Percentiles rank a stretch among this genome's conserved stretches.
phyloP scores from a whole-genome alignment of 179 eudicot species.

The Patellifolia procumbens region DNA sequence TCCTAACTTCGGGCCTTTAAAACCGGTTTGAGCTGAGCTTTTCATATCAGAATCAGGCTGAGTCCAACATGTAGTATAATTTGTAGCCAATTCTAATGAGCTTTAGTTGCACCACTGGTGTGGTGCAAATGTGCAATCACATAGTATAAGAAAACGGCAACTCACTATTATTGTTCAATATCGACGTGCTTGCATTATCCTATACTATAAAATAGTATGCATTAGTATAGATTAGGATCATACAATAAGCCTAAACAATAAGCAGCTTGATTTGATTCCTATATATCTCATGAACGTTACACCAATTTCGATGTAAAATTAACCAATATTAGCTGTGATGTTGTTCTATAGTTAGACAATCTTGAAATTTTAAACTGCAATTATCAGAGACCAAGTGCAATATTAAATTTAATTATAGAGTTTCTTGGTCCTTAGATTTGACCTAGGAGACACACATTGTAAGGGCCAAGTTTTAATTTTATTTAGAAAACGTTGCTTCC shows the following conservation, averaged over 20 bases:
- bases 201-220: constrained; percentile 13
- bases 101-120: too few relatives aligned
- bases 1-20: too few relatives aligned
- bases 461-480: constrained; percentile 21
- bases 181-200: neutral
- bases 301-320: constrained; percentile 20
- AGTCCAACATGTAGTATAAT: too few relatives aligned
- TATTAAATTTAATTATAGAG: constrained; percentile 3
- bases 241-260: constrained; percentile 5
- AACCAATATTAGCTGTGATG: constrained; percentile 36
- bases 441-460: constrained; percentile 20
- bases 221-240: constrained; percentile 1
- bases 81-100: too few relatives aligned
- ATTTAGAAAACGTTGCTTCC: neutral
- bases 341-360: constrained; percentile 28
- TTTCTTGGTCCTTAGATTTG: constrained; percentile 6
- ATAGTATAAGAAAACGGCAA: constrained; percentile 11
- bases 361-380: neutral
- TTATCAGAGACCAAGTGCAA: constrained; percentile 12
- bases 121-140: too few relatives aligned
- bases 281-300: constrained; percentile 20
- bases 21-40: too few relatives aligned
- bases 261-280: constrained; percentile 28
- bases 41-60: too few relatives aligned
- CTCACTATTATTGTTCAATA: constrained; percentile 13